Percentiles rank a stretch among this genome's conserved stretches.
phyloP scores from a whole-genome alignment of 371 early-diverging fungal species.

The Mucor saturninus region DNA sequence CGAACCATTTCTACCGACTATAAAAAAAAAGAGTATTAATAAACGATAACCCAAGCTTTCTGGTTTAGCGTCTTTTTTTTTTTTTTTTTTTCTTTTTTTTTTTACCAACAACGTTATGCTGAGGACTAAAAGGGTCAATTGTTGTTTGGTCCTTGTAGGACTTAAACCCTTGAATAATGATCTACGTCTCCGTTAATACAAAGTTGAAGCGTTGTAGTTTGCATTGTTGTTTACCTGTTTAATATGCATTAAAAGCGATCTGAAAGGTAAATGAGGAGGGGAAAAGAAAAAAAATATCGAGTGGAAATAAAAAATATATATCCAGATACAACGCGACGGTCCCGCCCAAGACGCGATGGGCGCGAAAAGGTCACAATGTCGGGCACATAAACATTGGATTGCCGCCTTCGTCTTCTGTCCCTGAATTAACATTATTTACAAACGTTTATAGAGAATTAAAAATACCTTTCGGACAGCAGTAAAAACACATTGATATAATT shows the following conservation, averaged over 20 bases:
- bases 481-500: no score
- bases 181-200: constrained; percentile 43
- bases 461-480: no score
- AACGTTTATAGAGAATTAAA: no score
- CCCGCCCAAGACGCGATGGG: background rate
- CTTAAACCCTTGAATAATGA: constrained; percentile 98
- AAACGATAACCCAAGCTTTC: background rate
- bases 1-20: constrained; percentile 99
- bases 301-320: background rate
- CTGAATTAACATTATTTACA: no score
- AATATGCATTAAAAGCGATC: constrained; percentile 18
- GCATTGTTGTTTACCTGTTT: constrained; percentile 15
- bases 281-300: background rate
- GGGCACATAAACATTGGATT: no score
- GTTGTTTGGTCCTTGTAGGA: constrained; percentile 96
- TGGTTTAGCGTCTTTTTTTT: background rate
- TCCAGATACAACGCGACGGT: no score
- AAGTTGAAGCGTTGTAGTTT: background rate
- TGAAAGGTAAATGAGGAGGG: background rate
- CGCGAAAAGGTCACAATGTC: background rate
- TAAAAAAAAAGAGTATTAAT: constrained; percentile 1
- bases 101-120: constrained; percentile 94
- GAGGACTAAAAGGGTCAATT: constrained; percentile 90
- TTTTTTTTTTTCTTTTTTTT: constrained; percentile 10
- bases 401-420: no score